Evolutionary conservation across 371 early-diverging fungal species (phyloP).

Genomic region (Mucor sp.): DNA sequence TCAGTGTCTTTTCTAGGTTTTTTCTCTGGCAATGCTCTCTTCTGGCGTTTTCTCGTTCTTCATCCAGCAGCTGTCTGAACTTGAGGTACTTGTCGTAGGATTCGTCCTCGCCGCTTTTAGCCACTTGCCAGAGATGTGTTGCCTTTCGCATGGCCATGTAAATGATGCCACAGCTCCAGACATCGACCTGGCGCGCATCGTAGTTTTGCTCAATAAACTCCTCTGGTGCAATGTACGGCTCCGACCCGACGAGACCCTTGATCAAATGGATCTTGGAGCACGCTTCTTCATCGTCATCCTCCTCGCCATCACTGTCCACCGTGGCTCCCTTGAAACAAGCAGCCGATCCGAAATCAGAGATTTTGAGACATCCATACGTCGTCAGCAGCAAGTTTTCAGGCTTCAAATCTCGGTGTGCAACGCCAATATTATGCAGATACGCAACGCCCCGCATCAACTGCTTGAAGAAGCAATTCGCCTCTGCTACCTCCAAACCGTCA

Average conservation of each 20-base stretch:
- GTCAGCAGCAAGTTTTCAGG: slow-evolving; percentile 78
- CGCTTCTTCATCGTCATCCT: slow-evolving; percentile 32
- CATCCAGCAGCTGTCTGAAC: slow-evolving; percentile 41
- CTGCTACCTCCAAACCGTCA: slow-evolving; percentile 40
- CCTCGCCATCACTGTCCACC: slow-evolving; percentile 20
- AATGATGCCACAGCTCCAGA: slow-evolving; percentile 57
- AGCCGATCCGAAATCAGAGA: slow-evolving; percentile 85
- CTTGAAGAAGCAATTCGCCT: slow-evolving; percentile 57
- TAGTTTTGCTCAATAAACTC: slow-evolving; percentile 40
- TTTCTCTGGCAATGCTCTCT: slow-evolving; percentile 15
- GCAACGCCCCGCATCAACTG: slow-evolving; percentile 70
- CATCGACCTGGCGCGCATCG: slow-evolving; percentile 49
- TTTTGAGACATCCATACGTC: slow-evolving; percentile 78
- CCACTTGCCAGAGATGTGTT: slow-evolving; percentile 48
- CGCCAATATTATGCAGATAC: slow-evolving; percentile 66
- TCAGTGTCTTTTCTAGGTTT: slow-evolving; percentile 11
- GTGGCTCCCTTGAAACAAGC: slow-evolving; percentile 52
- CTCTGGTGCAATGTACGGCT: slow-evolving; percentile 62
- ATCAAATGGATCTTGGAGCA: slow-evolving; percentile 18
- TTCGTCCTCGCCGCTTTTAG: slow-evolving; percentile 40
- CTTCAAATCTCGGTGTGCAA: slow-evolving; percentile 66
- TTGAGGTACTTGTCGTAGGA: slow-evolving; percentile 39
- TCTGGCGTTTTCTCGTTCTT: slow-evolving; percentile 37
- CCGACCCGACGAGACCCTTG: slow-evolving; percentile 51
- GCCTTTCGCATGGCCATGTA: slow-evolving; percentile 48